Base-by-base conservation (phyloP, 306 rosid genomes). In the Inga oerstediana region DNA sequence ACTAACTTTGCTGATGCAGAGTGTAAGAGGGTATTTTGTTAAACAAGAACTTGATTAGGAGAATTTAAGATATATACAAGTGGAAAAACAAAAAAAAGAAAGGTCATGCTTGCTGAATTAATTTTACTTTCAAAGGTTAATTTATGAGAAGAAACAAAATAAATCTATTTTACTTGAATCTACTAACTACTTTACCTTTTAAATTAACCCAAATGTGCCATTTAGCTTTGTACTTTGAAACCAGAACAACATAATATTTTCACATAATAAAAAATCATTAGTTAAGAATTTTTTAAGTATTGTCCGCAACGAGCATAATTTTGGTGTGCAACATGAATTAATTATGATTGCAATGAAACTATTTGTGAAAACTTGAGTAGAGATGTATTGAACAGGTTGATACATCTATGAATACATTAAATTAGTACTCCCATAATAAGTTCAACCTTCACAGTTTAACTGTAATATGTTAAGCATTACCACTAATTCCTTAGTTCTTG, bases 171-270 rank as follows among this genome's bases (percentile, higher is more conserved):
- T 24, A 74, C 27, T 74, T 74, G 27, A 74, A 51, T 74, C 17
- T 74, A 74, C 45, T 22, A 16, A 32, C 45, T 7, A 30, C 41
- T 27, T 27, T 32, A 49, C 16, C 27, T 30, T 7, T 4, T n/a
- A 11, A 14, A 72, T 27, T 72, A 35, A 13, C 5, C 76, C 49
- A 43, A 44, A 24, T 72, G 20, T 30, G 72, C 73, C 85, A 49
- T 66, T 16, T 65, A 49, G 11, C 59, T 61, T 72, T 30, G 61
- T 44, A 46, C 22, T 11, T 20, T 68, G 76, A 68, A 66, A 68
- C 45, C 65, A 77, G 61, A 76, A 76, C 58, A 62, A 44, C 72
- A 17, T 22, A 82, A 74, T 66, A 66, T 10, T 46, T 74, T 65
- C 34, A 64, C 35, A 68, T 52, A 30, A 70, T 75, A 45, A 67